These are phyloP conservation scores for Aquilaria yunnanensis DNA, from an alignment of 345 rosid genomes.

Conservation along the genomic window DNA sequence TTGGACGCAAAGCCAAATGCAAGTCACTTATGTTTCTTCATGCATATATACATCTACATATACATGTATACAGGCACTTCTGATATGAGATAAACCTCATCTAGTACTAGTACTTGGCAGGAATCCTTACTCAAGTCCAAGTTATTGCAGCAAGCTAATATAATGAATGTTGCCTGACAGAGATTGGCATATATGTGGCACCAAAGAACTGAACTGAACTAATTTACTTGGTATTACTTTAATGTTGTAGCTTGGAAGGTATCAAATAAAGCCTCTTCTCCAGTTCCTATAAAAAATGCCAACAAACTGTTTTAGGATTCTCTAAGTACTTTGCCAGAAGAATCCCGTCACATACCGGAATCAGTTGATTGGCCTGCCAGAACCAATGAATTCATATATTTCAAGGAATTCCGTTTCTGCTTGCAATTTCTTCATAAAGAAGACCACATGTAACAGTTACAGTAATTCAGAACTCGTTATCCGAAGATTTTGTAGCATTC, in stretches of 20 bases:
- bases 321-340: constrained; percentile 32
- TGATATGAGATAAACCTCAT: no score
- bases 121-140: no score
- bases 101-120: no score
- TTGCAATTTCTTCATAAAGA: constrained; percentile 5
- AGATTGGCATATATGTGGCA: no score
- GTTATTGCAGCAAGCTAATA: no score
- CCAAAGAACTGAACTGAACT: no score
- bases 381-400: constrained; percentile 33
- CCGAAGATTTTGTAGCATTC: constrained; percentile 12
- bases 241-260: constrained; percentile 22
- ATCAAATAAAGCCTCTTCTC: constrained; percentile 26
- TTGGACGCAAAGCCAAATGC: no score
- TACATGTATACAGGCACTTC: no score
- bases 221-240: not conserved
- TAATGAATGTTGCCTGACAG: no score
- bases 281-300: constrained; percentile 57
- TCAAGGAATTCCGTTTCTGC: constrained; percentile 34
- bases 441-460: not conserved
- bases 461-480: not conserved
- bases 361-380: constrained; percentile 37
- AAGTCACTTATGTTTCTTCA: no score
- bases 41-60: no score
- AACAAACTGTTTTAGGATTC: constrained; percentile 43
- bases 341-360: constrained; percentile 44